Evolutionary conservation across 306 rosid species (phyloP).

Genomic region (Boehmeria nivea): DNA sequence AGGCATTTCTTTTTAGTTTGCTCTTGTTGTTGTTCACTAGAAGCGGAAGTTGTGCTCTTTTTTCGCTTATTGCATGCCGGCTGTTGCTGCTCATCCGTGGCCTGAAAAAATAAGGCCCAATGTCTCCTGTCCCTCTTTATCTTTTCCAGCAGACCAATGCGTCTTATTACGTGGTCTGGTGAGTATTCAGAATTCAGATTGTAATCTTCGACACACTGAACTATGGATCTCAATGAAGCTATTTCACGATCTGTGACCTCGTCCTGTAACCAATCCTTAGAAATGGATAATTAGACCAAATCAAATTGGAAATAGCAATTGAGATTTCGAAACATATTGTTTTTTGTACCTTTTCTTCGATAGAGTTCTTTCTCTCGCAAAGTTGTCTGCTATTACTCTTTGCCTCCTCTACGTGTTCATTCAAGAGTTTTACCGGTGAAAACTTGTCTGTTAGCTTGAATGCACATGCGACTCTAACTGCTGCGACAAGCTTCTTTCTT

Average conservation of each 20-base stretch:
- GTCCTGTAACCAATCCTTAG: slow-evolving; percentile 27
- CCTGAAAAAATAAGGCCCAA: background rate
- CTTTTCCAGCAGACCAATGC: slow-evolving; percentile 24
- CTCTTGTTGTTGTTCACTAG: background rate
- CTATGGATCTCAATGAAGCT: slow-evolving; percentile 23
- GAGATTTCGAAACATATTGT: too few relatives aligned
- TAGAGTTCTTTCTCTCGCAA: background rate
- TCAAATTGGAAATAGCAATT: too few relatives aligned
- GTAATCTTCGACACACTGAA: slow-evolving; percentile 41
- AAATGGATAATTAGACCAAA: background rate
- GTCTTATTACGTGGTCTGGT: slow-evolving; percentile 18
- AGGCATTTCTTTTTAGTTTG: background rate
- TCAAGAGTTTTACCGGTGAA: slow-evolving; percentile 33
- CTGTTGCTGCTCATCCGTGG: background rate
- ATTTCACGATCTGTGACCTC: slow-evolving; percentile 31
- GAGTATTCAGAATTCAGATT: slow-evolving; percentile 29
- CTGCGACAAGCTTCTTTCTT: slow-evolving; percentile 38
- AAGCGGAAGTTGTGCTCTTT: background rate
- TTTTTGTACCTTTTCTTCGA: slow-evolving; percentile 37
- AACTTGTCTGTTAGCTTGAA: slow-evolving; percentile 40
- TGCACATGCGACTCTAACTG: slow-evolving; percentile 48
- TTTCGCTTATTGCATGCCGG: background rate
- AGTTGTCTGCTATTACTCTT: background rate
- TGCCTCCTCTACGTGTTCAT: slow-evolving; percentile 15
- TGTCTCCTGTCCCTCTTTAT: slow-evolving; percentile 18